Conservation (phyloP, 148 eudicot genomes). For the Vaccinium darrowii region DNA sequence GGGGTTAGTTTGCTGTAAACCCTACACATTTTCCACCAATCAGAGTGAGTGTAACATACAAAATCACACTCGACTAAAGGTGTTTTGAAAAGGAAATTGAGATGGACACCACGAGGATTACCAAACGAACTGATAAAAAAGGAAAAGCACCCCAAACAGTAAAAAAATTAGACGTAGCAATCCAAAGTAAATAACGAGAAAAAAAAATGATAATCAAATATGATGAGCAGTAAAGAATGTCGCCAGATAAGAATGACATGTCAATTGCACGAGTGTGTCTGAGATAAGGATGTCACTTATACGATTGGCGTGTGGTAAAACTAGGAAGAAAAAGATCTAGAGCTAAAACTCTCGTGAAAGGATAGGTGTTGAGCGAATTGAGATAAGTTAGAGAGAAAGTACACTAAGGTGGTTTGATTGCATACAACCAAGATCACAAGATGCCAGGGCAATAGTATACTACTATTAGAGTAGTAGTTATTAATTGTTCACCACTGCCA, state of each 20-base stretch:
- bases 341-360: not conserved
- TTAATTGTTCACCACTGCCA: not conserved
- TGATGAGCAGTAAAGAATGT: not conserved
- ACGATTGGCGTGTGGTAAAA: not conserved
- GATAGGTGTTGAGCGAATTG: not conserved
- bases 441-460: not conserved
- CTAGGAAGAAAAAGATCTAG: not conserved
- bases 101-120: not conserved
- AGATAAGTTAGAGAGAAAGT: not conserved
- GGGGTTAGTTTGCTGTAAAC: no score
- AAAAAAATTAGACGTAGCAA: not conserved
- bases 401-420: not conserved
- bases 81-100: constrained; percentile 2
- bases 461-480: no score
- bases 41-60: no score
- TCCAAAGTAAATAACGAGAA: not conserved
- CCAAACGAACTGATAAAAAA: not conserved
- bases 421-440: not conserved
- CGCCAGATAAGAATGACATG: not conserved
- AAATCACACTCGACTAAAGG: not conserved
- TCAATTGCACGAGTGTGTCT: not conserved
- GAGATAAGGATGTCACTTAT: not conserved
- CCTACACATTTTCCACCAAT: no score
- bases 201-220: not conserved
- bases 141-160: not conserved